phyloP scores from a whole-genome alignment of 1,139 yeast species.

The Cylindricascospora bacillispora region DNA sequence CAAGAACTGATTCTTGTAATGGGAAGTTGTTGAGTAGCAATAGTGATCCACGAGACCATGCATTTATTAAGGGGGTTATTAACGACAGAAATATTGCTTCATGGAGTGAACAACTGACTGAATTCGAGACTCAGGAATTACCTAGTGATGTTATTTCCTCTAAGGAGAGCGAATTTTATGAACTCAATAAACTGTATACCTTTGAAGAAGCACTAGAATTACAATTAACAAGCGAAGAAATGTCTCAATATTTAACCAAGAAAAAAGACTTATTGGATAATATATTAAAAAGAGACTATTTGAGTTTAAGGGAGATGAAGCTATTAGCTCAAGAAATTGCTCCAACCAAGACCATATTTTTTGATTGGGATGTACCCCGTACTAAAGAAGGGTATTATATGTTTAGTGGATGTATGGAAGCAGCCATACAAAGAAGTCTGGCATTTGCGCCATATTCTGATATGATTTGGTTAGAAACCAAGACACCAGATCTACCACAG shows the following conservation, averaged over 20 bases:
- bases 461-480: slow-evolving; percentile 46
- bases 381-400: slow-evolving; percentile 46
- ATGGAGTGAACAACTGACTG: slow-evolving; percentile 34
- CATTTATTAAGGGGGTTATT: slow-evolving; percentile 38
- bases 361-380: slow-evolving; percentile 48
- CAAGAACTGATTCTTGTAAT: slow-evolving; percentile 50
- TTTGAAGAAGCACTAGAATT: slow-evolving; percentile 36
- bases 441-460: slow-evolving; percentile 47
- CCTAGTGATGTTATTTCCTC: slow-evolving; percentile 27
- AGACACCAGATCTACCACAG: slow-evolving; percentile 39
- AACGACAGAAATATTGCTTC: slow-evolving; percentile 30
- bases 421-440: slow-evolving; percentile 40
- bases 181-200: slow-evolving; percentile 32
- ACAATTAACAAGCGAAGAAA: slow-evolving; percentile 13
- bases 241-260: slow-evolving; percentile 5
- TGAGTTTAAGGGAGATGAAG: slow-evolving; percentile 17
- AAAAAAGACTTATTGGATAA: slow-evolving; percentile 5
- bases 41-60: slow-evolving; percentile 46
- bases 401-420: slow-evolving; percentile 37
- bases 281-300: slow-evolving; percentile 8
- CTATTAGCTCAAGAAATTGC: slow-evolving; percentile 24
- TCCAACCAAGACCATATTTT: slow-evolving; percentile 28
- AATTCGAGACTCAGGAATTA: slow-evolving; percentile 28
- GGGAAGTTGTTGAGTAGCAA: slow-evolving; percentile 41
- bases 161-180: slow-evolving; percentile 36